Base-by-base conservation (phyloP, 768 basidiomycete species). In the Hysterangium stoloniferum region DNA sequence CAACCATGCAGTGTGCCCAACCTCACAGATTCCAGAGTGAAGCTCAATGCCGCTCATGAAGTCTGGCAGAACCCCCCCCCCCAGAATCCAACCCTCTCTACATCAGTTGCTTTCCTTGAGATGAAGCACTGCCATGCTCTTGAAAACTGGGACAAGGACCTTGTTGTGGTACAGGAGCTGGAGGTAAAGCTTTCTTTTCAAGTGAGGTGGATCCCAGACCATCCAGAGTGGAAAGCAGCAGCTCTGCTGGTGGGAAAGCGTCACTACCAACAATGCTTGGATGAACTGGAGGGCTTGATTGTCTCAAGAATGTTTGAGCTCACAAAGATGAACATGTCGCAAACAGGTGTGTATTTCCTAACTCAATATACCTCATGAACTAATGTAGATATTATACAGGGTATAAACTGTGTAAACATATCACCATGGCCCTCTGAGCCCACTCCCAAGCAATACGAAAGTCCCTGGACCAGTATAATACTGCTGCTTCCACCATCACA, bases 341-440 rank as follows among this genome's bases (percentile, higher is more conserved):
- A 38, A 1, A 66, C 61, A 2, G 56, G 64, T 62, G 44, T 11
- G 55, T 36, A 9, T 31, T 36, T 29, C 33, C 29, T 19, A 20
- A 45, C 20, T 20, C 15, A 34, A 24, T 15, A 17, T 9, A n/a
- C 28, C 4, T 38, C 27, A 48, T 32, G 13, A 12, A 31, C n/a
- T n/a, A n/a, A n/a, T n/a, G n/a, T n/a, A n/a, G n/a, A n/a, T 43
- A 34, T 15, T 43, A 2, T 4, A 4, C 27, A 70, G 69, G 64
- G 0, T 70, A 70, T 48, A 63, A 63, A 70, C 44, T 55, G 57
- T 34, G 54, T 69, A 1, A 56, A n/a, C n/a, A 66, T 44, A 68
- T 71, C 19, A 63, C 61, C 0, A 65, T 68, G 50, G 62, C 64
- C 2, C 53, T 70, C 1, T 57, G 63, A 44, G 47, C 45, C 6